Evolutionary conservation across 371 early-diverging fungal species (phyloP).

Genomic region (Vairimorpha apis): DNA sequence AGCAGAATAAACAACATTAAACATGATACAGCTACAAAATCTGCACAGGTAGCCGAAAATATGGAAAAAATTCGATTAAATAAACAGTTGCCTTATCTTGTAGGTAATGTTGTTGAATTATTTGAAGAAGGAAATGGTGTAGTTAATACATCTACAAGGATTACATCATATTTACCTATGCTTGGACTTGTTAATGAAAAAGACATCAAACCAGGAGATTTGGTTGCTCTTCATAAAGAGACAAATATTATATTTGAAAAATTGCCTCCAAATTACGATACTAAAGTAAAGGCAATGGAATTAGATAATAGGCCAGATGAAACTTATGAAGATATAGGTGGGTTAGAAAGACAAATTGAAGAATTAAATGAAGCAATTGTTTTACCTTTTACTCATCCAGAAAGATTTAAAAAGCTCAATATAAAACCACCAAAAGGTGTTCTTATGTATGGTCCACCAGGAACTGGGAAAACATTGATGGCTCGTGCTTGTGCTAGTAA

Average conservation of each 20-base stretch:
- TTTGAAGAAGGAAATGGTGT: slow-evolving; percentile 48
- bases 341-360: slow-evolving; percentile 84
- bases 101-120: slow-evolving; percentile 94
- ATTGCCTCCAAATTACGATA: slow-evolving; percentile 65
- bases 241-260: slow-evolving; percentile 78
- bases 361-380: slow-evolving; percentile 93
- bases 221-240: slow-evolving; percentile 93
- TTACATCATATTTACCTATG: slow-evolving; percentile 73
- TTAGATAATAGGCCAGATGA: slow-evolving; percentile 65
- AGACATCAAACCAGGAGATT: slow-evolving; percentile 84
- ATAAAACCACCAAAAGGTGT: slow-evolving; percentile 91
- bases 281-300: slow-evolving; percentile 60
- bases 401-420: slow-evolving; percentile 85
- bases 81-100: slow-evolving; percentile 94
- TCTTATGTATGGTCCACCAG: slow-evolving; percentile 90
- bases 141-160: slow-evolving; percentile 55
- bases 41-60: slow-evolving; percentile 90
- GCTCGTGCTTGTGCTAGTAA: slow-evolving; percentile 95
- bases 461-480: slow-evolving; percentile 93
- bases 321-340: slow-evolving; percentile 97
- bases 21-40: slow-evolving; percentile 64
- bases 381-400: slow-evolving; percentile 87
- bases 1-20: slow-evolving; percentile 58
- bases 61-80: slow-evolving; percentile 95
- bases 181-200: slow-evolving; percentile 87